Conservation (phyloP, 495 filamentous ascomycete species). For the Beverwykella pulmonaria region DNA sequence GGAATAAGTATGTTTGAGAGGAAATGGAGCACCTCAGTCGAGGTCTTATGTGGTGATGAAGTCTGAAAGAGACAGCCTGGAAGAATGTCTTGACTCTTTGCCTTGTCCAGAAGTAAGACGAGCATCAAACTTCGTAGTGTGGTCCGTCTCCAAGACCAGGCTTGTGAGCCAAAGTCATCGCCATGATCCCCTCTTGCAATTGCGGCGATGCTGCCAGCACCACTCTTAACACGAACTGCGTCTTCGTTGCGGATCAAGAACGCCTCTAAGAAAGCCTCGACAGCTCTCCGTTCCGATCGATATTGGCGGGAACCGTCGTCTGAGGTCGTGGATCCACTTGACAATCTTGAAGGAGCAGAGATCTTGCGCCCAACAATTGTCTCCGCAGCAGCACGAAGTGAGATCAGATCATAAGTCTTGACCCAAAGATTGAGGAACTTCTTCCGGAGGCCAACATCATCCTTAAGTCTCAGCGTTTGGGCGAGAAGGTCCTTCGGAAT, state of each 20-base stretch:
- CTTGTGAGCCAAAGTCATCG: constrained; percentile 47
- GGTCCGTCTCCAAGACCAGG: constrained; percentile 58
- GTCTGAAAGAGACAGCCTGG: constrained; percentile 51
- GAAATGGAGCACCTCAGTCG: constrained; percentile 56
- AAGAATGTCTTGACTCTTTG: constrained; percentile 47
- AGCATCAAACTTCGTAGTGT: constrained; percentile 65
- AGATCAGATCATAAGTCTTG: constrained; percentile 57
- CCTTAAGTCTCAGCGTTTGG: constrained; percentile 53
- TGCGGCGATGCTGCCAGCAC: constrained; percentile 34
- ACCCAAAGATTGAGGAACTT: constrained; percentile 63
- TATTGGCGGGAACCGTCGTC: constrained; percentile 32
- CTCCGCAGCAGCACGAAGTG: constrained; percentile 59
- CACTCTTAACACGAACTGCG: constrained; percentile 40
- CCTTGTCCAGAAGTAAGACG: constrained; percentile 61
- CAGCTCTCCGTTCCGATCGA: constrained; percentile 46
- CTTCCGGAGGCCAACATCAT: constrained; percentile 62
- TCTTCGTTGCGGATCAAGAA: constrained; percentile 66
- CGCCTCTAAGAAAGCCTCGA: constrained; percentile 59
- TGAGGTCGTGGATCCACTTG: constrained; percentile 33
- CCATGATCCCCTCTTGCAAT: constrained; percentile 38
- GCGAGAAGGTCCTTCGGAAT: constrained; percentile 57
- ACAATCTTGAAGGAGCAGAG: constrained; percentile 32
- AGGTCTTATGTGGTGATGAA: constrained; percentile 60
- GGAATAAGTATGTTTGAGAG: constrained; percentile 59
- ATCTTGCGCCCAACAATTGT: constrained; percentile 63